Evolutionary conservation across 129 eudicot genomes (phyloP).

Genomic region (Chrysanthemum makinoi): DNA sequence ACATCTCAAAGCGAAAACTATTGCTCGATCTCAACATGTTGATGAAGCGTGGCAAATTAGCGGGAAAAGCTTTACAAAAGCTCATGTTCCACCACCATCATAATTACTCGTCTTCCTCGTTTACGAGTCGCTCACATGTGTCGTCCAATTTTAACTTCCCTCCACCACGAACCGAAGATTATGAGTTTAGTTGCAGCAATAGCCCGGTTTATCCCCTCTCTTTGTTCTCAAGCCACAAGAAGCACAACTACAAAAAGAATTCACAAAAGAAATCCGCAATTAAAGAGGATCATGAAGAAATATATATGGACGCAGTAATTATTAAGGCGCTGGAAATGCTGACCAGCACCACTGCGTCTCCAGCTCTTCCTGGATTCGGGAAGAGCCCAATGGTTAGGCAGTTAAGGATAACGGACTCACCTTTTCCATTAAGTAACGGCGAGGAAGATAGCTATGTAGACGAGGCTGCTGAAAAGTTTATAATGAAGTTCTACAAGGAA

Average conservation of each 20-base stretch:
- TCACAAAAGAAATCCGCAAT: slow-evolving; percentile 10
- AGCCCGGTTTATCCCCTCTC: slow-evolving; percentile 45
- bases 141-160: slow-evolving; percentile 18
- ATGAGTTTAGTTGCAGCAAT: slow-evolving; percentile 72
- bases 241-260: slow-evolving; percentile 26
- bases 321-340: slow-evolving; percentile 51
- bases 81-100: slow-evolving; percentile 63
- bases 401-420: slow-evolving; percentile 76
- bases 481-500: slow-evolving; percentile 49
- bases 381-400: slow-evolving; percentile 58
- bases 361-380: slow-evolving; percentile 50
- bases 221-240: slow-evolving; percentile 41
- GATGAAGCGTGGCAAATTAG: slow-evolving; percentile 59
- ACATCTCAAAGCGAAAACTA: slow-evolving; percentile 47
- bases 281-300: slow-evolving; percentile 9
- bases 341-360: slow-evolving; percentile 48
- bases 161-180: slow-evolving; percentile 29
- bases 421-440: slow-evolving; percentile 46
- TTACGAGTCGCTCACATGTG: slow-evolving; percentile 17
- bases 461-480: slow-evolving; percentile 68
- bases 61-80: slow-evolving; percentile 58
- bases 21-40: slow-evolving; percentile 55
- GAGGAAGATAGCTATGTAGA: slow-evolving; percentile 49
- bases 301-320: slow-evolving; percentile 25
- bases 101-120: slow-evolving; percentile 26